Evolutionary conservation across 495 filamentous ascomycete species (phyloP).

Genomic region (Jackrogersella minutella): DNA sequence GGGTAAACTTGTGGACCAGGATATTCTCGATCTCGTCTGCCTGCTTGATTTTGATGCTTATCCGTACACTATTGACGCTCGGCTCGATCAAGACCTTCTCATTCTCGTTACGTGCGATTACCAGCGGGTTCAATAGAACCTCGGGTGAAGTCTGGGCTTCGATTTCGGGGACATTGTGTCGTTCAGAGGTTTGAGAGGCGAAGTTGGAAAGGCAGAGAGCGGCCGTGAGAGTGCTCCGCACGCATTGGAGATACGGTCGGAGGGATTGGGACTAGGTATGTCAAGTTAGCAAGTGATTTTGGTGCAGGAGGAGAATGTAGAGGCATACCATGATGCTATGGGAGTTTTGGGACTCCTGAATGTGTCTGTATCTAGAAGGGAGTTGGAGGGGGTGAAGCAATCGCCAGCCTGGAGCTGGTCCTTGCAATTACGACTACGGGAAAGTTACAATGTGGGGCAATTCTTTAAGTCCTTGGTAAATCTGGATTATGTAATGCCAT

Average conservation of each 20-base stretch:
- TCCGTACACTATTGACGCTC: constrained; percentile 91
- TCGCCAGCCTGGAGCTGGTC: constrained; percentile 22
- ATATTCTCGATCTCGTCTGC: constrained; percentile 99
- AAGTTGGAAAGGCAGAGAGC: constrained; percentile 97
- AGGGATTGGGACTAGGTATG: constrained; percentile 94
- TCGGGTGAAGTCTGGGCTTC: constrained; percentile 93
- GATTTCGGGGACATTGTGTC: constrained; percentile 97
- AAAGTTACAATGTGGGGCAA: constrained; percentile 25
- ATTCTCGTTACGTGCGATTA: constrained; percentile 91
- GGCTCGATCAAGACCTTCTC: constrained; percentile 94
- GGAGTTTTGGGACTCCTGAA: constrained; percentile 10
- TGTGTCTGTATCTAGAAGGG: constrained; percentile 1
- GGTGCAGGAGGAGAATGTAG: background rate
- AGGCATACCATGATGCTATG: constrained; percentile 36
- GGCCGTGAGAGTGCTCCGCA: constrained; percentile 91
- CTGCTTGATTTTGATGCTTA: constrained; percentile 98
- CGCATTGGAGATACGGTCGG: constrained; percentile 95
- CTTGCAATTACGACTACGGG: constrained; percentile 8
- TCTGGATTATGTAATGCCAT: background rate
- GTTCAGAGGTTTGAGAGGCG: constrained; percentile 92
- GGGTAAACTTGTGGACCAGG: constrained; percentile 95
- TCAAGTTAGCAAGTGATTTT: constrained; percentile 13
- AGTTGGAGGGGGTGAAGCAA: constrained; percentile 28
- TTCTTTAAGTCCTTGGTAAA: background rate
- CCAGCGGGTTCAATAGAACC: constrained; percentile 89